Evolutionary conservation across 345 rosid species (phyloP).

Genomic region (Ceriops tagal): DNA sequence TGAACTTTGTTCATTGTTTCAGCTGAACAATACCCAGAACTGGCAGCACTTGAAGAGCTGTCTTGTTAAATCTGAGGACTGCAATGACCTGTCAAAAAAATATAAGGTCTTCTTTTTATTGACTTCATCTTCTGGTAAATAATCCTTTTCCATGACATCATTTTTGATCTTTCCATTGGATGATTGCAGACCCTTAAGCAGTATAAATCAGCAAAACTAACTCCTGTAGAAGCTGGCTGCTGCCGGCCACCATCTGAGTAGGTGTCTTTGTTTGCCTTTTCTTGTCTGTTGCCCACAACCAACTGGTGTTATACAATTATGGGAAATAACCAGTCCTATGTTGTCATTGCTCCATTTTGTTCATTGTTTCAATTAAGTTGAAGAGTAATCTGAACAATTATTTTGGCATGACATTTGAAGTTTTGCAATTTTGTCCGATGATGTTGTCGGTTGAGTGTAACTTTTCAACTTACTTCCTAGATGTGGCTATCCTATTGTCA

Average conservation of each 20-base stretch:
- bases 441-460: neutral
- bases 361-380: too few species aligned
- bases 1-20: slow-evolving; percentile 18
- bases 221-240: slow-evolving; percentile 91
- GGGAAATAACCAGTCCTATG: neutral
- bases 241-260: slow-evolving; percentile 94
- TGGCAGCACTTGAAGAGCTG: slow-evolving; percentile 85
- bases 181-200: slow-evolving; percentile 57
- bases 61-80: slow-evolving; percentile 83
- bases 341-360: neutral
- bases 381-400: neutral
- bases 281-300: neutral
- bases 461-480: slow-evolving; percentile 30
- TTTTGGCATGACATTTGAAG: neutral
- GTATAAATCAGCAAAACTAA: slow-evolving; percentile 64
- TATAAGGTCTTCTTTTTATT: slow-evolving; percentile 49
- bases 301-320: neutral
- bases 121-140: slow-evolving; percentile 1
- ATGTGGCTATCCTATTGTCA: slow-evolving; percentile 80
- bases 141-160: slow-evolving; percentile 10
- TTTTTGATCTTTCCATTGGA: slow-evolving; percentile 16
- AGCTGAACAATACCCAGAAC: slow-evolving; percentile 65
- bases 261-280: slow-evolving; percentile 9
- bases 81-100: slow-evolving; percentile 56
- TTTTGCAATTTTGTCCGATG: too few species aligned